Conservation (phyloP, 2,329 filamentous ascomycete species). For the Botrytis tulipae region DNA sequence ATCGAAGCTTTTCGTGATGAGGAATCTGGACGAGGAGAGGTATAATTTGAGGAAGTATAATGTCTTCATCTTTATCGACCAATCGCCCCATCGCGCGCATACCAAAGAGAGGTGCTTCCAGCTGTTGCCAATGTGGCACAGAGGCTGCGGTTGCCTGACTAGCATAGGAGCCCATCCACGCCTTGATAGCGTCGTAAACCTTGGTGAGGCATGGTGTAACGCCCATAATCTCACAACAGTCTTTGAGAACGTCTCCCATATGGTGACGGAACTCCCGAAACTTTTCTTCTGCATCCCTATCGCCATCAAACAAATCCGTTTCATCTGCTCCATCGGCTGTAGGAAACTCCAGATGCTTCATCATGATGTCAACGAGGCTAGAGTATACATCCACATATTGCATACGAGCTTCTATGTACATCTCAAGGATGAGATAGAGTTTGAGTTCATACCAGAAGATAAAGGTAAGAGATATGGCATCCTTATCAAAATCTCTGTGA, state of each 20-base stretch:
- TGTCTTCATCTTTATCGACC: constrained; percentile 84
- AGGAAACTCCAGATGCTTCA: constrained; percentile 87
- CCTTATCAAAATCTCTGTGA: constrained; percentile 79
- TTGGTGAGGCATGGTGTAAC: constrained; percentile 89
- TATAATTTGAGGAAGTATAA: constrained; percentile 87
- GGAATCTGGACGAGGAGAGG: constrained; percentile 92
- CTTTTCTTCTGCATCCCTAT: constrained; percentile 93
- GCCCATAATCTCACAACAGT: constrained; percentile 94
- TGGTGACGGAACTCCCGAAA: constrained; percentile 95
- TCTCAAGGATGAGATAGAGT: constrained; percentile 88
- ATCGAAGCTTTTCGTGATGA: constrained; percentile 94
- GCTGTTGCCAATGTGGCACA: constrained; percentile 92
- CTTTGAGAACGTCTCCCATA: constrained; percentile 97
- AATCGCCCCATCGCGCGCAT: constrained; percentile 96
- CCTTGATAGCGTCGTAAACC: constrained; percentile 78
- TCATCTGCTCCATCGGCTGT: constrained; percentile 65
- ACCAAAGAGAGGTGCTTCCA: constrained; percentile 92
- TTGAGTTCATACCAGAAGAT: constrained; percentile 98
- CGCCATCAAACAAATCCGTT: constrained; percentile 87
- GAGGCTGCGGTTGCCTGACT: constrained; percentile 68
- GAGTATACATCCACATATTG: constrained; percentile 80
- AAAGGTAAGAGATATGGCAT: constrained; percentile 92
- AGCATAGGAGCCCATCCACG: constrained; percentile 84
- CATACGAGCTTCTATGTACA: constrained; percentile 78
- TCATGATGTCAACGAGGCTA: constrained; percentile 87